phyloP scores from a whole-genome alignment of 108 stramenopile species.

The Cyclotella baltica region DNA sequence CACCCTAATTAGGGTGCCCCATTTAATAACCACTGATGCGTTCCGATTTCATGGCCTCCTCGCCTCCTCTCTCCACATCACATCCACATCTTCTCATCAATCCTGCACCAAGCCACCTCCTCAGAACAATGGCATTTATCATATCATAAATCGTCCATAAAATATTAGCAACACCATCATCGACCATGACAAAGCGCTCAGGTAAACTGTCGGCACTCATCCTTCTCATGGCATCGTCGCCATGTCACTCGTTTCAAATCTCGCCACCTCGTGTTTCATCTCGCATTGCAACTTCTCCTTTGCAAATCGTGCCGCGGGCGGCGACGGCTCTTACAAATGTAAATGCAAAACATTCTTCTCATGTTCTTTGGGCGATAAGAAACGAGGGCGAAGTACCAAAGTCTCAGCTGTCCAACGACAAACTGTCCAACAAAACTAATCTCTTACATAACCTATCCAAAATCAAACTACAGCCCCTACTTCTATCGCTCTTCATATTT shows the following conservation, averaged over 20 bases:
- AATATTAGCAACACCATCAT: not conserved
- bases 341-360: not conserved
- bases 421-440: not conserved
- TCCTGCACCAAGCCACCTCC: not conserved
- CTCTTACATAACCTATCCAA: not conserved
- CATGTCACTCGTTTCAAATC: not conserved
- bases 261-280: not conserved
- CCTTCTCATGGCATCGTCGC: not conserved
- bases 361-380: no score
- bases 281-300: not conserved
- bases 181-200: not conserved
- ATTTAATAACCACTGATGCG: no score
- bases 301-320: not conserved
- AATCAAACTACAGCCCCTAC: constrained; percentile 5
- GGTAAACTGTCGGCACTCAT: not conserved
- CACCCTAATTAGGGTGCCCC: no score
- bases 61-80: no score
- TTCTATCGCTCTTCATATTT: constrained; percentile 30
- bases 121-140: not conserved
- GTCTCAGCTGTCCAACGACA: not conserved
- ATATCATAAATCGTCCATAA: no score
- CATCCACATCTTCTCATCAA: no score
- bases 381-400: not conserved
- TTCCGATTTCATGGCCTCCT: no score
- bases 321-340: not conserved